Evolutionary conservation across 2,329 filamentous ascomycete species (phyloP).

Genomic region (Hirsutella minnesotensis): DNA sequence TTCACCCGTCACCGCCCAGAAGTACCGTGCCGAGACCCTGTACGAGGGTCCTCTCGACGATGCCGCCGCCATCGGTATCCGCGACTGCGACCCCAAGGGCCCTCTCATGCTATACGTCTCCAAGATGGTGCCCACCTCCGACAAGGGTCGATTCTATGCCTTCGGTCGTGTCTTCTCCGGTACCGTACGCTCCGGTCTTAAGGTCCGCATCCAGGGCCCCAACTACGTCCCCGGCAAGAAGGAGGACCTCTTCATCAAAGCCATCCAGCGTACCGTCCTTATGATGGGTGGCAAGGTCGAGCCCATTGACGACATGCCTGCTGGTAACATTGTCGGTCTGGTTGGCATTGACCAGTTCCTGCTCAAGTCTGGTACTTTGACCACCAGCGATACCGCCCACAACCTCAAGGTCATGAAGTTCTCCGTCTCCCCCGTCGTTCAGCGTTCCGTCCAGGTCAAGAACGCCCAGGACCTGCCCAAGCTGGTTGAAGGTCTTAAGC

Average conservation of each 20-base stretch:
- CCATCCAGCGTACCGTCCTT: slow-evolving; percentile 97
- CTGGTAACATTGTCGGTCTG: slow-evolving; percentile 98
- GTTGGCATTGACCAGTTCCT: slow-evolving; percentile 99
- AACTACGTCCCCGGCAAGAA: slow-evolving; percentile 98
- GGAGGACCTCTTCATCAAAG: slow-evolving; percentile 98
- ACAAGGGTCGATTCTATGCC: slow-evolving; percentile 99
- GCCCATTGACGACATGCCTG: slow-evolving; percentile 96
- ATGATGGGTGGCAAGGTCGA: slow-evolving; percentile 99
- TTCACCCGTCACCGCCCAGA: slow-evolving; percentile 89
- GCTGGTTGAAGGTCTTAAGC: slow-evolving; percentile 99
- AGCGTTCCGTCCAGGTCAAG: slow-evolving; percentile 98
- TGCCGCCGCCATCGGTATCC: slow-evolving; percentile 88
- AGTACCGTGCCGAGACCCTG: slow-evolving; percentile 94
- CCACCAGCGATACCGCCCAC: slow-evolving; percentile 93
- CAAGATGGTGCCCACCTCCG: slow-evolving; percentile 99
- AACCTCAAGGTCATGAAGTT: slow-evolving; percentile 99
- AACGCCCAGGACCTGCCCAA: slow-evolving; percentile 99
- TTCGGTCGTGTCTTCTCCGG: slow-evolving; percentile 99
- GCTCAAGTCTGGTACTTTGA: slow-evolving; percentile 99
- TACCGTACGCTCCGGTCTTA: slow-evolving; percentile 94
- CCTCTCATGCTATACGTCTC: slow-evolving; percentile 99
- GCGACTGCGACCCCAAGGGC: slow-evolving; percentile 94
- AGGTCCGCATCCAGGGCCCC: slow-evolving; percentile 99
- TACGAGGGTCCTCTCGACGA: slow-evolving; percentile 97
- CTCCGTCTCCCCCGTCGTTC: slow-evolving; percentile 98